Percentiles rank a stretch among this genome's conserved stretches.
These are phyloP conservation scores for Allium fistulosum DNA, from an alignment of 106 monocot genomes.

Conservation along the genomic window DNA sequence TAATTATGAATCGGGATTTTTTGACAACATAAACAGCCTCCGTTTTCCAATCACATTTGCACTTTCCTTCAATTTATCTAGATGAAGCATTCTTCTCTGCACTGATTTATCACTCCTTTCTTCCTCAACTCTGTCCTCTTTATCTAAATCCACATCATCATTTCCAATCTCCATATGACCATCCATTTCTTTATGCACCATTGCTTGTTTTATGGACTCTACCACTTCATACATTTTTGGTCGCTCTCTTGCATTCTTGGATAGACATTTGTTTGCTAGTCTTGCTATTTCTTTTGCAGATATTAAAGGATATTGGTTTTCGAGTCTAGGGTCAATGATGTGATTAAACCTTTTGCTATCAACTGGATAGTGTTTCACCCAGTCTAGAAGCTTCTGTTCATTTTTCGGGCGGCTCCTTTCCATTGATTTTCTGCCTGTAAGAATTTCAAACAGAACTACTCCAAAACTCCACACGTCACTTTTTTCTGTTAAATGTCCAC, in stretches of 20 bases:
- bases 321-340: conserved; percentile 46
- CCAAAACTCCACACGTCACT: conserved; percentile 80
- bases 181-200: conserved; percentile 15
- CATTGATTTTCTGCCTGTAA: conserved; percentile 42
- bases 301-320: conserved; percentile 18
- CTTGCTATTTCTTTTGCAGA: conserved; percentile 31
- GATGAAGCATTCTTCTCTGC: conserved; percentile 38
- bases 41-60: conserved; percentile 15
- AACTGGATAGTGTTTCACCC: conserved; percentile 48
- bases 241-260: conserved; percentile 37
- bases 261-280: conserved; percentile 50
- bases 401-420: conserved; percentile 37
- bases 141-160: conserved; percentile 8
- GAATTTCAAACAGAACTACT: conserved; percentile 54
- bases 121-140: conserved; percentile 2
- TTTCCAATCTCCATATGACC: conserved; percentile 1
- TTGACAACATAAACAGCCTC: conserved; percentile 16
- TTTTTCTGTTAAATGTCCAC: conserved; percentile 54
- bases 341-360: conserved; percentile 26
- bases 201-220: conserved; percentile 29
- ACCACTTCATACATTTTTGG: conserved; percentile 56
- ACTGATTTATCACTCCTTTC: conserved; percentile 10
- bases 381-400: conserved; percentile 52
- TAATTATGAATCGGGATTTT: conserved; percentile 2
- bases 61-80: conserved; percentile 31